These are phyloP conservation scores for Canna indica DNA, from an alignment of 176 grass and related monocot genomes.

Conservation along the genomic window DNA sequence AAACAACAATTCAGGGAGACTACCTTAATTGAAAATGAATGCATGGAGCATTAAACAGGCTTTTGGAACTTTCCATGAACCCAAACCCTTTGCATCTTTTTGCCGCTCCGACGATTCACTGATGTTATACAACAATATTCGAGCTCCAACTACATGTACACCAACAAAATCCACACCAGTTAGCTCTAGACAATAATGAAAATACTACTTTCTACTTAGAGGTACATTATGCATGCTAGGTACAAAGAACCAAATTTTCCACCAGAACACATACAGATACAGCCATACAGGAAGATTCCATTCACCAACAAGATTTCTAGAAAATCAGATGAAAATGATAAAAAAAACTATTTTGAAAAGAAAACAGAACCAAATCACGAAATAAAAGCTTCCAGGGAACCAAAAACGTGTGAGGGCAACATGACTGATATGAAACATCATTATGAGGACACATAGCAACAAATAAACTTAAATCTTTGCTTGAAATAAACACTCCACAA, in stretches of 20 bases:
- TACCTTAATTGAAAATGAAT: neutral
- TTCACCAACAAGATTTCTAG: neutral
- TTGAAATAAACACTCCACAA: too few relatives aligned
- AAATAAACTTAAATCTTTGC: too few relatives aligned
- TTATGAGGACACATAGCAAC: too few relatives aligned
- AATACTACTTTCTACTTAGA: neutral
- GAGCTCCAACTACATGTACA: conserved; percentile 49
- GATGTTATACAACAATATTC: conserved; percentile 85
- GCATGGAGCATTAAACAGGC: conserved; percentile 19
- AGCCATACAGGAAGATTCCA: neutral
- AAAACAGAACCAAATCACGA: neutral
- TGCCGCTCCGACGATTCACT: conserved; percentile 63
- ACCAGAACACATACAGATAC: neutral
- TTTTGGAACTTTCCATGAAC: conserved; percentile 87
- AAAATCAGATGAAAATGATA: neutral
- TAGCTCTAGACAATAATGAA: neutral
- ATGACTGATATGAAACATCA: too few relatives aligned
- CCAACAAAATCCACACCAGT: neutral
- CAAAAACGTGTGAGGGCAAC: too few relatives aligned
- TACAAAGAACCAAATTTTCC: neutral
- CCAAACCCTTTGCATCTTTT: conserved; percentile 88
- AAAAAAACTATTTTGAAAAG: too few relatives aligned
- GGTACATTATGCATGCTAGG: neutral
- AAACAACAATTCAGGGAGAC: neutral
- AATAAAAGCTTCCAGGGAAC: neutral